Evolutionary conservation across 2,329 filamentous ascomycete genomes (phyloP).

Genomic region (Macrophomina phaseolina): DNA sequence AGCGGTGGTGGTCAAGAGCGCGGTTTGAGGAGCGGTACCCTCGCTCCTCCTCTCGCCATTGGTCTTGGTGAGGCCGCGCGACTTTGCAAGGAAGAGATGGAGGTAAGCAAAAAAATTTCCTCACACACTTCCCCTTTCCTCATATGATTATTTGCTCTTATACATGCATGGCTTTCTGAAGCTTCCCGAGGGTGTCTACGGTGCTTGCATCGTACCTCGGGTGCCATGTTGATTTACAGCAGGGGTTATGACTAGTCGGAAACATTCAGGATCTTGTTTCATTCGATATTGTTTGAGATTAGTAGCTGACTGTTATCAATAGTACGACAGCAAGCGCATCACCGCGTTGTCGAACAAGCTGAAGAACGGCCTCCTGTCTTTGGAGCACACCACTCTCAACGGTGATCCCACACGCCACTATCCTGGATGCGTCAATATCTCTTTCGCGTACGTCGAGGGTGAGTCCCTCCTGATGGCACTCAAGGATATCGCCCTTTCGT

Average conservation of each 20-base stretch:
- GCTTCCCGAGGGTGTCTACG: slow-evolving; percentile 61
- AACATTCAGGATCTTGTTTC: background rate
- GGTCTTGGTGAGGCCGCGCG: slow-evolving; percentile 96
- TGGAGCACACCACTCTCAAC: slow-evolving; percentile 94
- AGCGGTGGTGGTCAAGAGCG: slow-evolving; percentile 95
- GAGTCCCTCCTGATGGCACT: slow-evolving; percentile 98
- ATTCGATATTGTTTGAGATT: slow-evolving; percentile 15
- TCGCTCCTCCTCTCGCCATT: slow-evolving; percentile 85
- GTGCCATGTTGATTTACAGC: slow-evolving; percentile 62
- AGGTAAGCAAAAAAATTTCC: slow-evolving; percentile 65
- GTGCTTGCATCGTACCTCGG: slow-evolving; percentile 36
- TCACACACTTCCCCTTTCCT: slow-evolving; percentile 31
- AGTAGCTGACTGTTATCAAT: slow-evolving; percentile 30
- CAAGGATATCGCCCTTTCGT: slow-evolving; percentile 96
- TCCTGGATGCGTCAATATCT: slow-evolving; percentile 96
- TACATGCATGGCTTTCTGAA: slow-evolving; percentile 92
- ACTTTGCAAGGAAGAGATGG: slow-evolving; percentile 87
- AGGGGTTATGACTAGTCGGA: slow-evolving; percentile 65
- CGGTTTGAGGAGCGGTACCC: slow-evolving; percentile 90
- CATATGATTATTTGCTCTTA: slow-evolving; percentile 80
- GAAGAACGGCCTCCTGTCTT: slow-evolving; percentile 77
- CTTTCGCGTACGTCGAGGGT: slow-evolving; percentile 97
- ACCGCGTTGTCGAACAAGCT: slow-evolving; percentile 82
- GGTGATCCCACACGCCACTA: slow-evolving; percentile 85
- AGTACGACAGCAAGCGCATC: slow-evolving; percentile 94